A percentile compares a stretch with the other conserved stretches of the same genome.
Conservation (phyloP, 345 rosid genomes). For the Odontarrhena argentea region DNA sequence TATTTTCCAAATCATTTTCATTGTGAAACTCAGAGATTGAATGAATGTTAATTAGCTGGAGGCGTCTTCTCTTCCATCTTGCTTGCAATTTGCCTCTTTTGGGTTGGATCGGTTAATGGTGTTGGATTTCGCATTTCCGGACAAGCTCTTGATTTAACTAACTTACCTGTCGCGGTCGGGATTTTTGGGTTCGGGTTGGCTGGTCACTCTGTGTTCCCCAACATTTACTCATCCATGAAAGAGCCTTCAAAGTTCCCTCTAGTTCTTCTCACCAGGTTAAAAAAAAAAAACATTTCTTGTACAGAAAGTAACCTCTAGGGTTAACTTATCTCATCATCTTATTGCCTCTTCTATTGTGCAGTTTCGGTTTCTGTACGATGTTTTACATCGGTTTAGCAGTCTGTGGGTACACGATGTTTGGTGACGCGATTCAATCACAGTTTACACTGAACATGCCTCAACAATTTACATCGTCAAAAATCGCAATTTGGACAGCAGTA, state of each 20-base stretch:
- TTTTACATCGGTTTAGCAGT: constrained; percentile 55
- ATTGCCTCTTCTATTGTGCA: constrained; percentile 34
- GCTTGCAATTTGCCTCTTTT: constrained; percentile 70
- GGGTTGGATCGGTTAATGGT: constrained; percentile 60
- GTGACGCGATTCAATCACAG: constrained; percentile 67
- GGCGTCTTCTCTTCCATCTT: constrained; percentile 69
- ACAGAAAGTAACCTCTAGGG: not conserved
- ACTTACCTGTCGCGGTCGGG: constrained; percentile 66
- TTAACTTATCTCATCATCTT: too few relatives aligned
- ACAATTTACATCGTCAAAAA: constrained; percentile 53
- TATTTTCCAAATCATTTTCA: too few relatives aligned
- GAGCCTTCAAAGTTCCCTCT: constrained; percentile 59
- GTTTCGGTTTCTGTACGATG: constrained; percentile 58
- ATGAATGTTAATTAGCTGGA: constrained; percentile 49
- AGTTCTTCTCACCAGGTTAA: constrained; percentile 57
- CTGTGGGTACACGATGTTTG: constrained; percentile 76
- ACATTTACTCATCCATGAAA: constrained; percentile 76
- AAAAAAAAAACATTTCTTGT: constrained; percentile 11
- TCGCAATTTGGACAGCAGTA: constrained; percentile 77
- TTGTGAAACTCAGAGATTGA: too few relatives aligned
- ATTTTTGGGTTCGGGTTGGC: constrained; percentile 63
- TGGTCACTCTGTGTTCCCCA: constrained; percentile 75
- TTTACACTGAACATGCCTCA: constrained; percentile 79
- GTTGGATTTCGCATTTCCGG: constrained; percentile 67
- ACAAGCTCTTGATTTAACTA: constrained; percentile 49